Evolutionary conservation across 208 protist species (phyloP), one percentile per base, ranked within the genome.

Genomic region (Trypanosoma cruzi): DNA sequence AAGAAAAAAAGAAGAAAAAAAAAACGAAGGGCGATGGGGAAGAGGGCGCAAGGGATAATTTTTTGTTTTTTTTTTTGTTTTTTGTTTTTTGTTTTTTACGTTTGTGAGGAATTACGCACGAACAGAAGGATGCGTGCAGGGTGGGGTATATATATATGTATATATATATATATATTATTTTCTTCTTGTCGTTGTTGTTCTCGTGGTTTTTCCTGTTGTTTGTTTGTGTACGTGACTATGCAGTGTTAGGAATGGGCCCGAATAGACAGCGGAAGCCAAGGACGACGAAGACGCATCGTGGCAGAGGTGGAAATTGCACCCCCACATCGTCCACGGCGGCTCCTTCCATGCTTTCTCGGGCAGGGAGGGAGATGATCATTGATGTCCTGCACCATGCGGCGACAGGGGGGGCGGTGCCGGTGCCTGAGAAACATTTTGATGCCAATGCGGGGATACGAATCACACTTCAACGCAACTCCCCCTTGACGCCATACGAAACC

Each of bases 371-470:
- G 10, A 79, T 96, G 32, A 89, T 96, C 48, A 89, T 94, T 60
- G 92, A 96, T 62, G 92, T 96, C 22, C 81, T 96, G 46, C 88
- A 93, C 42, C 92, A 96, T 76, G 89, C 88, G 29, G 92, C 89
- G 2, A 91, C 79, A 4, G 85, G 84, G n/a, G 92, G 92, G 18
- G 78, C 64, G 36, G 86, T 93, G 36, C 85, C 88, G 8, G 88
- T 96, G 56, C 77, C 92, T 10, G 86, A 93, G 74, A 87, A 85
- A 64, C 92, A 96, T 76, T 96, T 96, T 68, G 84, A 96, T 56
- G 48, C 80, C 22, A 82, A 77, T 11, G 62, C 81, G 18, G 79
- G 77, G 10, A 72, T 79, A 26, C 72, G 80, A 11, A 85, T 96
- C 37, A 90, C 79, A 16, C 84, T 96, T 49, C 88, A 96, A 61